Evolutionary conservation across 805 yeast genomes (phyloP).

Genomic region (Barnettozyma botsteinii): DNA sequence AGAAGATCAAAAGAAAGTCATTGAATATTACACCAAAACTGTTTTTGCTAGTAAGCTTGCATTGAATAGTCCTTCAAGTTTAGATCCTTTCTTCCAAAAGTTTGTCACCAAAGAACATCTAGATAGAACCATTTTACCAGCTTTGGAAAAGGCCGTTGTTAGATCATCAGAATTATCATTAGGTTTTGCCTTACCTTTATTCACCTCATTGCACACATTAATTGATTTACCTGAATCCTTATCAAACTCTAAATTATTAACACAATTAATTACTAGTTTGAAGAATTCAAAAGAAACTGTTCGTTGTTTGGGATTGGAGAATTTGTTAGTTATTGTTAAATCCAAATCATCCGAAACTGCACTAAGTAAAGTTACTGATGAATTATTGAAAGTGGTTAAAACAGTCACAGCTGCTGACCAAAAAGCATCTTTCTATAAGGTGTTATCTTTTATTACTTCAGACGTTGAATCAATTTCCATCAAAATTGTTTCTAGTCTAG

Average conservation of each 20-base stretch:
- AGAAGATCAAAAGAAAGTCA: conserved; percentile 18
- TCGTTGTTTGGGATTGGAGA: conserved; percentile 30
- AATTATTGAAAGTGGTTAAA: conserved; percentile 53
- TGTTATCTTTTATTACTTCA: conserved; percentile 33
- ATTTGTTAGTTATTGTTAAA: conserved; percentile 30
- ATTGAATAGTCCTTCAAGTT: conserved; percentile 32
- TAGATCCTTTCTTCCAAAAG: conserved; percentile 41
- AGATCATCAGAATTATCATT: conserved; percentile 75
- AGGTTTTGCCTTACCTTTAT: conserved; percentile 47
- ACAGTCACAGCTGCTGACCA: conserved; percentile 58
- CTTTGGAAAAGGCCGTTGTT: conserved; percentile 65
- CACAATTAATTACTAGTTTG: conserved; percentile 48
- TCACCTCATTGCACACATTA: conserved; percentile 27
- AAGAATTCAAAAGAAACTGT: conserved; percentile 69
- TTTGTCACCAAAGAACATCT: conserved; percentile 37
- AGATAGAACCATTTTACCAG: conserved; percentile 42
- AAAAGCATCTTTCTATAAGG: conserved; percentile 45
- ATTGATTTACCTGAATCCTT: conserved; percentile 40
- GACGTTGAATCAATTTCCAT: conserved; percentile 27
- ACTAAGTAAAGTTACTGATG: conserved; percentile 38
- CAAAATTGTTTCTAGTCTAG: conserved; percentile 37
- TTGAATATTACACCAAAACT: conserved; percentile 31
- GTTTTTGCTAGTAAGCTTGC: conserved; percentile 42
- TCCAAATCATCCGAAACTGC: conserved; percentile 28
- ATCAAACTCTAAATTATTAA: conserved; percentile 41